Evolutionary conservation across 2,329 filamentous ascomycete species (phyloP).

Genomic region (Neofusicoccum kwambonambiense): DNA sequence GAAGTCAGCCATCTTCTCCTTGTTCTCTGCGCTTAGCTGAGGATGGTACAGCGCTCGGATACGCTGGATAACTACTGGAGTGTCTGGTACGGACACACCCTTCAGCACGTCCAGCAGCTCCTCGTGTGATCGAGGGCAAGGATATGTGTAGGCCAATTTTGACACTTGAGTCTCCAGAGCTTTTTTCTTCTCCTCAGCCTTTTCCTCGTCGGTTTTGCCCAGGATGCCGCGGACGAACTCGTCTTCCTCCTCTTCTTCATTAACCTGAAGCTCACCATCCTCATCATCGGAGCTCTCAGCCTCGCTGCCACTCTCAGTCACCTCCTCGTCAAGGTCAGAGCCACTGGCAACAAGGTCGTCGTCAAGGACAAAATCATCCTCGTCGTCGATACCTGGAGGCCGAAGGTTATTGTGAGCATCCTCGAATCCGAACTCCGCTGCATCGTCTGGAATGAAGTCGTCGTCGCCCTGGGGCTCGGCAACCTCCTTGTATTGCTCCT

Average conservation of each 20-base stretch:
- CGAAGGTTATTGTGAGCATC: conserved; percentile 22
- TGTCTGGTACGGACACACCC: conserved; percentile 60
- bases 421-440: conserved; percentile 62
- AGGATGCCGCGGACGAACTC: conserved; percentile 49
- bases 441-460: conserved; percentile 49
- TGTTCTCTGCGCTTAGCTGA: conserved; percentile 80
- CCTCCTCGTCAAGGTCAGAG: conserved; percentile 51
- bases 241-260: conserved; percentile 41
- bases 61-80: conserved; percentile 79
- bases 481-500: conserved; percentile 42
- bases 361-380: conserved; percentile 91
- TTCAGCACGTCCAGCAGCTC: conserved; percentile 69
- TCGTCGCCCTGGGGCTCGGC: conserved; percentile 34
- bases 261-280: conserved; percentile 32
- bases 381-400: conserved; percentile 66
- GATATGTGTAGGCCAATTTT: conserved; percentile 75
- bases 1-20: conserved; percentile 73
- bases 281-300: conserved; percentile 33
- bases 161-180: conserved; percentile 47
- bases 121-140: conserved; percentile 75
- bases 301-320: conserved; percentile 30
- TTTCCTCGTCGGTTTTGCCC: conserved; percentile 46
- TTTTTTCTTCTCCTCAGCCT: conserved; percentile 49
- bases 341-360: conserved; percentile 83
- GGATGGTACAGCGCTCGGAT: conserved; percentile 92